A percentile compares a stretch with the other conserved stretches of the same genome.
These are phyloP conservation scores for Coniella lustricola DNA, from an alignment of 2,329 filamentous ascomycete genomes.

Conservation along the genomic window DNA sequence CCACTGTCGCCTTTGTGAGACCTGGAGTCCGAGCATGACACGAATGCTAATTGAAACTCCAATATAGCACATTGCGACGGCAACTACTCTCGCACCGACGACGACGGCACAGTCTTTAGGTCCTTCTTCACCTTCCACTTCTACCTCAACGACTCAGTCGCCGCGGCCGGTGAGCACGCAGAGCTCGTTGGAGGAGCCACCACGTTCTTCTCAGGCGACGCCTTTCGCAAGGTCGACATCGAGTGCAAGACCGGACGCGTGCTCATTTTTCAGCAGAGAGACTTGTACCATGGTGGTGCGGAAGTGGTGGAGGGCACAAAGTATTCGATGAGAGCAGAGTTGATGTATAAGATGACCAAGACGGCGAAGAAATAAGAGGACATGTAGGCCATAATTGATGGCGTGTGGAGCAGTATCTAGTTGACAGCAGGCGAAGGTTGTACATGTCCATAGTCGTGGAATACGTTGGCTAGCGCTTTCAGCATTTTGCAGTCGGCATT, in stretches of 20 bases:
- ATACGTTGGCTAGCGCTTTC: conserved; percentile 32
- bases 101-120: conserved; percentile 36
- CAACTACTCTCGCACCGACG: conserved; percentile 43
- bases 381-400: not conserved
- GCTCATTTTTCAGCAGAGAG: conserved; percentile 51
- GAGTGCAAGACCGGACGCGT: conserved; percentile 51
- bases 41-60: not conserved
- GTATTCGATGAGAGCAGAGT: conserved; percentile 32
- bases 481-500: conserved; percentile 38
- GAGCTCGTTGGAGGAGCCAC: conserved; percentile 48
- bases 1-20: not conserved
- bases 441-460: conserved; percentile 16
- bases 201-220: conserved; percentile 40
- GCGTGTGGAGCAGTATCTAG: not conserved
- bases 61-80: conserved; percentile 60
- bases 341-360: conserved; percentile 9
- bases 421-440: not conserved
- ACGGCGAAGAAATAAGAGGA: not conserved
- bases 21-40: too few relatives aligned
- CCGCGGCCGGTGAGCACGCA: conserved; percentile 28
- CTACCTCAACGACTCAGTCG: conserved; percentile 44
- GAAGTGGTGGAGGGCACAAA: conserved; percentile 44
- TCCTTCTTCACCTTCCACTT: conserved; percentile 51
- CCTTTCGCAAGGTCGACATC: conserved; percentile 40
- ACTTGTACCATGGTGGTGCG: conserved; percentile 47